These are phyloP conservation scores for Bonia amplexicaulis DNA, from an alignment of 176 grass and related monocot genomes.

Conservation along the genomic window DNA sequence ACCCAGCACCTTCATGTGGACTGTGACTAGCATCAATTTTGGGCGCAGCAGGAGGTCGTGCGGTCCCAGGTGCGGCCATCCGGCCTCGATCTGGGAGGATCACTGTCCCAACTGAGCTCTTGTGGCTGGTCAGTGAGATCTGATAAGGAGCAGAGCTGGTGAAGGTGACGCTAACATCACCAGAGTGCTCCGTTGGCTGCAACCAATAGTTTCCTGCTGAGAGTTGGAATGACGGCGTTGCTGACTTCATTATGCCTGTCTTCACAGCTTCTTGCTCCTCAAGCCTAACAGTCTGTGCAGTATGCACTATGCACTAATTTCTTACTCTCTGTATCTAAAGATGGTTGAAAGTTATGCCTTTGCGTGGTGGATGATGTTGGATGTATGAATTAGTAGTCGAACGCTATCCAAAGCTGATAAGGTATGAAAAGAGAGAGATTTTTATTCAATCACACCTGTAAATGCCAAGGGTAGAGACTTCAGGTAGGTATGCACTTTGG, in stretches of 20 bases:
- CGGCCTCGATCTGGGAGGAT: neutral
- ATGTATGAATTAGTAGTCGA: neutral
- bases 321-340: neutral
- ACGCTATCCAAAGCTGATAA: neutral
- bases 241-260: constrained; percentile 2
- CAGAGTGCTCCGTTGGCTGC: neutral
- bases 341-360: neutral
- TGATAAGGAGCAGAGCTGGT: neutral
- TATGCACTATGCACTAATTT: neutral
- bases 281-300: neutral
- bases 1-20: too few species aligned
- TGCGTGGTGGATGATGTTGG: neutral
- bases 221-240: constrained; percentile 5
- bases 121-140: neutral
- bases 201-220: neutral
- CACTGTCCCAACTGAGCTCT: neutral
- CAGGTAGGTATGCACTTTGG: neutral
- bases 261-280: neutral
- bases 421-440: neutral
- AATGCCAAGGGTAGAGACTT: neutral
- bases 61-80: too few species aligned
- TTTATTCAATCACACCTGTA: neutral
- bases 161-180: neutral
- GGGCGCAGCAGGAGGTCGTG: too few species aligned
- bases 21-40: too few species aligned